Conservation (phyloP, 306 rosid species). For the Gleditsia sinensis region DNA sequence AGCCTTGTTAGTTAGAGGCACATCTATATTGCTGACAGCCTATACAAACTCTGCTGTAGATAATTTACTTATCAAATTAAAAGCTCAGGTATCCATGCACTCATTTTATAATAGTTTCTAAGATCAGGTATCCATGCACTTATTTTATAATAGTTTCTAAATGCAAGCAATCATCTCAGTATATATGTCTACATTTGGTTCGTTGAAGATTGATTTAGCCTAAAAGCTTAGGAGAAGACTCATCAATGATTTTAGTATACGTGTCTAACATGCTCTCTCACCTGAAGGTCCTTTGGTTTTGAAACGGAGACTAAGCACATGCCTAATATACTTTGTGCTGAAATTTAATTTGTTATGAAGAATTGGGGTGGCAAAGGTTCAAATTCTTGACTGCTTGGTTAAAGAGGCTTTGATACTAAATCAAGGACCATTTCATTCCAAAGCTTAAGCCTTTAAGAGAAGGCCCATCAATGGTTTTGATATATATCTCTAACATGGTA, state of each 20-base stretch:
- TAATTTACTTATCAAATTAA: conserved; percentile 87
- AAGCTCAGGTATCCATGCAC: conserved; percentile 67
- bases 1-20: conserved; percentile 86
- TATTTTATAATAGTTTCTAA: conserved; percentile 10
- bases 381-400: neutral
- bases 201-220: neutral
- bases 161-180: conserved; percentile 1
- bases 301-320: neutral
- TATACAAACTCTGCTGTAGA: conserved; percentile 96
- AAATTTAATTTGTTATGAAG: neutral
- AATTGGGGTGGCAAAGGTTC: neutral
- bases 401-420: neutral
- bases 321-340: neutral
- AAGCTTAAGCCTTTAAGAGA: neutral
- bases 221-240: neutral
- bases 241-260: neutral
- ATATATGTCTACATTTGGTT: conserved; percentile 1
- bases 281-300: neutral
- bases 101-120: conserved; percentile 10
- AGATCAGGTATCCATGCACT: conserved; percentile 59
- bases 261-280: neutral
- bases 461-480: neutral
- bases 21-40: conserved; percentile 90
- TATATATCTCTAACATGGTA: neutral
- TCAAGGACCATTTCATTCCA: neutral